Conservation (phyloP, 176 grass and related monocot genomes). For the Carex parvula region DNA sequence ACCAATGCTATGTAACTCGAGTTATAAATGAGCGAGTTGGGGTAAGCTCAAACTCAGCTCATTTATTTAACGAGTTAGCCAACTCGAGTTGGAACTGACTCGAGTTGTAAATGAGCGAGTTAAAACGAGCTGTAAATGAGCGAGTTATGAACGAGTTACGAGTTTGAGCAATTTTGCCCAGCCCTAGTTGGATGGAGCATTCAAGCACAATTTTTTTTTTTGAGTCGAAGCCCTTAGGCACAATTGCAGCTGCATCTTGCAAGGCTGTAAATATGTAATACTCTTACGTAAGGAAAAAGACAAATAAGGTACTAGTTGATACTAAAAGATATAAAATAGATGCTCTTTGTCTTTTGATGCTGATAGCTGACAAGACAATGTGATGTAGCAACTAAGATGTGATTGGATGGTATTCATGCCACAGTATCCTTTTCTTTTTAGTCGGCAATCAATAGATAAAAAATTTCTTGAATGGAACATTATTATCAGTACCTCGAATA, state of each 20-base stretch:
- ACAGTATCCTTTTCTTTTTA: background rate
- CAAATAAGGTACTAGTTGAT: background rate
- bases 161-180: too few species aligned
- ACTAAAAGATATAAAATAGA: background rate
- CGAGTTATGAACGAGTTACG: too few species aligned
- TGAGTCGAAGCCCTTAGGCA: background rate
- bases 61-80: too few species aligned
- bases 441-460: background rate
- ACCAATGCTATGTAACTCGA: too few species aligned
- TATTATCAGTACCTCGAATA: too few species aligned
- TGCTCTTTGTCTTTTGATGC: slow-evolving; percentile 2
- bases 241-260: background rate
- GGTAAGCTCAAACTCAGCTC: too few species aligned
- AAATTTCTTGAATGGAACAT: too few species aligned
- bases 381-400: slow-evolving; percentile 1
- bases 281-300: background rate
- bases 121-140: too few species aligned
- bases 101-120: too few species aligned
- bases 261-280: background rate
- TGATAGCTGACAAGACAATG: background rate
- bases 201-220: background rate
- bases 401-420: background rate
- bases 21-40: too few species aligned
- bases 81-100: too few species aligned
- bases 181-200: background rate